Percentiles rank a stretch among this genome's conserved stretches.
Conservation (phyloP, 2,329 filamentous ascomycete species). For the Xylariaceae sp. region DNA sequence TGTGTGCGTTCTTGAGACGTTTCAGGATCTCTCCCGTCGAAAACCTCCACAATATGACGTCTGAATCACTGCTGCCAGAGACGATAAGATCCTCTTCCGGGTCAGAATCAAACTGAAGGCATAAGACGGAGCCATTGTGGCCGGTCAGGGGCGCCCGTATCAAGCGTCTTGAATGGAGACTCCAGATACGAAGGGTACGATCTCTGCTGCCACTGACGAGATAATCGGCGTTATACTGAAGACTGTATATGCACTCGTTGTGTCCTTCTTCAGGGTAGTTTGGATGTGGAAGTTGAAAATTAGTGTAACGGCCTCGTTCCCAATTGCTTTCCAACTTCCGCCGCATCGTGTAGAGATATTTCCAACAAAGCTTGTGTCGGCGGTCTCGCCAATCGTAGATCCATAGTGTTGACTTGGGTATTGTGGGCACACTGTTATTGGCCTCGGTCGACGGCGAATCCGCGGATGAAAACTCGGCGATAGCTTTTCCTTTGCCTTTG, state of each 20-base stretch:
- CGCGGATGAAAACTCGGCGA: constrained; percentile 19
- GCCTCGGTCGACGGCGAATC: constrained; percentile 10
- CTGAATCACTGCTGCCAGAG: constrained; percentile 88
- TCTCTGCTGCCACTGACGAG: constrained; percentile 93
- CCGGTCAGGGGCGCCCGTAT: constrained; percentile 66
- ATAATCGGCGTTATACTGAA: constrained; percentile 81
- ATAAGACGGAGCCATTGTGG: constrained; percentile 83
- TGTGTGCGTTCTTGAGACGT: constrained; percentile 69
- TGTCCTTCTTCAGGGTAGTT: constrained; percentile 76
- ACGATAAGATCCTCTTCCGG: constrained; percentile 88
- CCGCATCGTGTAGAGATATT: constrained; percentile 85
- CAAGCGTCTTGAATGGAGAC: constrained; percentile 75
- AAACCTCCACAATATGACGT: constrained; percentile 87
- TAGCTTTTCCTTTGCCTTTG: constrained; percentile 37
- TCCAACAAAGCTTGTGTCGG: constrained; percentile 75
- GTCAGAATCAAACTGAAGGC: constrained; percentile 87
- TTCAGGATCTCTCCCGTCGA: constrained; percentile 82
- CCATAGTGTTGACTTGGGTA: constrained; percentile 46
- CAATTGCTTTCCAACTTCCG: constrained; percentile 84
- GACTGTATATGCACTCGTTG: constrained; percentile 86
- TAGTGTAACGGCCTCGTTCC: constrained; percentile 73
- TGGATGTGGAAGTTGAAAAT: constrained; percentile 88
- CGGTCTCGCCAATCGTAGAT: constrained; percentile 44
- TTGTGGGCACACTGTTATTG: constrained; percentile 15
- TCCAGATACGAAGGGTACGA: constrained; percentile 82